Conservation (phyloP, 2,329 filamentous ascomycete species). For the Ramularia endophylla region DNA sequence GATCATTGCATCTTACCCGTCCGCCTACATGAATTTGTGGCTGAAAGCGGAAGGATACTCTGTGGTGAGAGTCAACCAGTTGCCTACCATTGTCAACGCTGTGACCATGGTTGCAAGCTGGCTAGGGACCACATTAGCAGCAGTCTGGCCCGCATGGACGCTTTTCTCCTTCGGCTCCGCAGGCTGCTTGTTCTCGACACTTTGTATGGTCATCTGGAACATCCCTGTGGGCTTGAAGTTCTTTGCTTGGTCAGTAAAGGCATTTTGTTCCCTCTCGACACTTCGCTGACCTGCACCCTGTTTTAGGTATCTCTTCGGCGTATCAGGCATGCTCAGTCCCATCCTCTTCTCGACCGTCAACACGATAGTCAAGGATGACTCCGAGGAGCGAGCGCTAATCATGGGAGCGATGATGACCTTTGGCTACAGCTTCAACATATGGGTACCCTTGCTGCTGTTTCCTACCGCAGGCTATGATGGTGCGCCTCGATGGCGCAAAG, state of each 20-base stretch:
- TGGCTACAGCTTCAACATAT: conserved; percentile 9
- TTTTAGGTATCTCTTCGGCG: conserved; percentile 8
- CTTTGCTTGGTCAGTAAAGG: too few relatives aligned
- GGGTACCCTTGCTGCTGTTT: conserved; percentile 6
- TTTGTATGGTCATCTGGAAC: conserved; percentile 7
- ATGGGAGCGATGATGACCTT: conserved; percentile 13
- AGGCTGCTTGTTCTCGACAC: conserved; percentile 4
- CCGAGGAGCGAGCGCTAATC: conserved; percentile 9
- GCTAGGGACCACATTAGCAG: conserved; percentile 4
- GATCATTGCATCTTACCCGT: too few relatives aligned
- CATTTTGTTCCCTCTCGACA: too few relatives aligned
- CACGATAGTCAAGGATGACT: conserved; percentile 8
- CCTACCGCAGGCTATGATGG: too few relatives aligned
- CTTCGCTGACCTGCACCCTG: too few relatives aligned
- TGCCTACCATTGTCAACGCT: conserved; percentile 7
- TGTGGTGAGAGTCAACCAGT: too few relatives aligned
- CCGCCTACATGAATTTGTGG: too few relatives aligned
- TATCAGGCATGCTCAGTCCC: conserved; percentile 4
- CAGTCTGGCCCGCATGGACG: conserved; percentile 8
- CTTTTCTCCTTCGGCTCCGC: conserved; percentile 5
- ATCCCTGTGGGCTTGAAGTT: conserved; percentile 7
- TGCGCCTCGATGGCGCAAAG: too few relatives aligned
- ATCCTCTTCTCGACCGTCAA: conserved; percentile 11
- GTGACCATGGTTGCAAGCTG: conserved; percentile 7
- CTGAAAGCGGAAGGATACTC: too few relatives aligned